Conservation (phyloP, 2,329 filamentous ascomycete genomes). For the Fragosphaeria purpurea region DNA sequence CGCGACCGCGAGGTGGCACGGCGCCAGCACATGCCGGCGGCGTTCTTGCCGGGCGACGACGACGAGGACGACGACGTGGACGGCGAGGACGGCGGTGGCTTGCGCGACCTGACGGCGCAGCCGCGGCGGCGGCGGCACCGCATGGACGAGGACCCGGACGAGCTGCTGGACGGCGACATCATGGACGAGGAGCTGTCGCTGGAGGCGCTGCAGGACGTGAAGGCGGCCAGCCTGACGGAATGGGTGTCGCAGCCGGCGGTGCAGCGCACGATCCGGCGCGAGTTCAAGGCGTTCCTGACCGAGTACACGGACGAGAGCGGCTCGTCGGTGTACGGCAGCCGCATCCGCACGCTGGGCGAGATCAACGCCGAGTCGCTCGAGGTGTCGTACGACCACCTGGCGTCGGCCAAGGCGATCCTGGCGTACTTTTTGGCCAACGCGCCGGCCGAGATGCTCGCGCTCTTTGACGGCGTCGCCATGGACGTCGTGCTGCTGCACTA, state of each 20-base stretch:
- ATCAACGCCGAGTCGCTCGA: constrained; percentile 94
- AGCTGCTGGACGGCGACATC: constrained; percentile 84
- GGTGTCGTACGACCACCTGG: constrained; percentile 88
- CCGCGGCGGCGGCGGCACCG: constrained; percentile 75
- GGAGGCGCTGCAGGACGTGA: constrained; percentile 84
- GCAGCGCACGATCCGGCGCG: constrained; percentile 83
- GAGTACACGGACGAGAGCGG: constrained; percentile 88
- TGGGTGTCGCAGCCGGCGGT: constrained; percentile 90
- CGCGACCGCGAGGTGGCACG: constrained; percentile 64
- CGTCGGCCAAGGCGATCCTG: constrained; percentile 81
- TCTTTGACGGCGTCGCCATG: constrained; percentile 95
- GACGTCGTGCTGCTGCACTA: constrained; percentile 94
- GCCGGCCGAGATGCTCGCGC: constrained; percentile 85
- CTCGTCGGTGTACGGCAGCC: constrained; percentile 86
- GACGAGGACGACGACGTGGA: constrained; percentile 88
- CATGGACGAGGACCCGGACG: constrained; percentile 91
- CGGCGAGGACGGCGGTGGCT: constrained; percentile 73
- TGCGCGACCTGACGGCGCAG: constrained; percentile 70
- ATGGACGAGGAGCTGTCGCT: constrained; percentile 93
- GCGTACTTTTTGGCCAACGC: constrained; percentile 96
- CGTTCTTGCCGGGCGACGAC: constrained; percentile 68
- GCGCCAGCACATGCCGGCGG: constrained; percentile 51
- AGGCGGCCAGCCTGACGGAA: constrained; percentile 84
- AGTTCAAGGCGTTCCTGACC: constrained; percentile 95
- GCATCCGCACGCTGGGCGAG: constrained; percentile 91